Conservation (phyloP, 2,329 filamentous ascomycete genomes). For the Pseudogymnoascus sp. region DNA sequence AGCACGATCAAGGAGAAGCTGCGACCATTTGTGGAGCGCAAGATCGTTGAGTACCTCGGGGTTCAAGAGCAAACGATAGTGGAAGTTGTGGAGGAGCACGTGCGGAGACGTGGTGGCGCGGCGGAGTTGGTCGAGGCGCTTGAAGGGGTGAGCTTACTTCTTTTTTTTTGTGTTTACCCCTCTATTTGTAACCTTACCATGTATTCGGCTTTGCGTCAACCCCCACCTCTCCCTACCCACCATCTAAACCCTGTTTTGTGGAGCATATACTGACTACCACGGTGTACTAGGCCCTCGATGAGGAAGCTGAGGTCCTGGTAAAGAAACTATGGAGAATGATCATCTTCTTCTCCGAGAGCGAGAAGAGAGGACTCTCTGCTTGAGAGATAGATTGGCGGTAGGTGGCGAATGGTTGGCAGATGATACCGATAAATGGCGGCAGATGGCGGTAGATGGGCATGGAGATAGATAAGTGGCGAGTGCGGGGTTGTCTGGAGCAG, state of each 20-base stretch:
- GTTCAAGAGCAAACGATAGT: slow-evolving; percentile 95
- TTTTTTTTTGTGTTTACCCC: slow-evolving; percentile 3
- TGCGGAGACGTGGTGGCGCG: slow-evolving; percentile 69
- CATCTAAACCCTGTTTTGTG: slow-evolving; percentile 2
- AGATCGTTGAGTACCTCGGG: slow-evolving; percentile 92
- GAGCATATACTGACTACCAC: slow-evolving; percentile 26
- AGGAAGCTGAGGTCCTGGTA: slow-evolving; percentile 87
- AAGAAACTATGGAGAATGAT: slow-evolving; percentile 98
- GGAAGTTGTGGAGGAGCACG: slow-evolving; percentile 82
- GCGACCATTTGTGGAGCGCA: slow-evolving; percentile 93
- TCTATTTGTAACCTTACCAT: slow-evolving; percentile 6
- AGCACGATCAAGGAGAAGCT: slow-evolving; percentile 76
- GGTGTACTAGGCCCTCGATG: slow-evolving; percentile 66
- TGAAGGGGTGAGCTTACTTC: slow-evolving; percentile 58
- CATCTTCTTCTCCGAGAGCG: slow-evolving; percentile 93
- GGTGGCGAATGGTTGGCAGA: not conserved
- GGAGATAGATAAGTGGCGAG: not conserved
- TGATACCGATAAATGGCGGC: not conserved
- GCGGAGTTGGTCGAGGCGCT: slow-evolving; percentile 76
- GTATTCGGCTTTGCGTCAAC: slow-evolving; percentile 29
- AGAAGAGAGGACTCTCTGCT: slow-evolving; percentile 76
- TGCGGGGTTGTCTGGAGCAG: not conserved
- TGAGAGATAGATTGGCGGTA: not conserved
- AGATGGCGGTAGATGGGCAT: not conserved
- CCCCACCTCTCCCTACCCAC: not conserved